These are phyloP conservation scores for Fragaria ananassa DNA, from an alignment of 306 rosid genomes.

Conservation along the genomic window DNA sequence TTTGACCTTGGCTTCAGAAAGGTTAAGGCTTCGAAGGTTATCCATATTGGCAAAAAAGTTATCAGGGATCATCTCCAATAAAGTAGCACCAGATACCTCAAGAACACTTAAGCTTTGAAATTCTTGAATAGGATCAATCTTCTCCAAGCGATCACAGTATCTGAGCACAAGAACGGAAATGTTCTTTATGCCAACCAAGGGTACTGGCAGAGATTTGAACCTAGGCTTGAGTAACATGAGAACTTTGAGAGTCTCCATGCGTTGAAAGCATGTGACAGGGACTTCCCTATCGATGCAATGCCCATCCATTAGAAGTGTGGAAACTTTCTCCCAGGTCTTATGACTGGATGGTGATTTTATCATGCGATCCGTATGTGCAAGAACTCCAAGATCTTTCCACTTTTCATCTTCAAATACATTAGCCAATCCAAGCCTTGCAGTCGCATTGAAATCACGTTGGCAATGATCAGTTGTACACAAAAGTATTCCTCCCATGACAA, in stretches of 20 bases:
- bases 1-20: slow-evolving; percentile 22
- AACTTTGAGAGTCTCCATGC: slow-evolving; percentile 3
- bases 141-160: slow-evolving; percentile 32
- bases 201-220: slow-evolving; percentile 10
- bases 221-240: slow-evolving; percentile 32
- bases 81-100: slow-evolving; percentile 38
- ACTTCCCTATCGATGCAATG: slow-evolving; percentile 15
- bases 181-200: neutral
- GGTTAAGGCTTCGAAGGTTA: slow-evolving; percentile 30
- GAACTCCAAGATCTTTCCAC: slow-evolving; percentile 26
- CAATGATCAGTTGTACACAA: neutral
- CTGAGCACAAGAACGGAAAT: slow-evolving; percentile 39
- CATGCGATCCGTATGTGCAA: slow-evolving; percentile 19
- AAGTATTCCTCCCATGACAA: slow-evolving; percentile 10
- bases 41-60: slow-evolving; percentile 1
- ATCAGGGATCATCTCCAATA: neutral
- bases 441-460: neutral
- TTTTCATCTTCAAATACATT: slow-evolving; percentile 14
- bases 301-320: slow-evolving; percentile 32
- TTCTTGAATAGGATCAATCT: neutral
- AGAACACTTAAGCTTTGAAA: slow-evolving; percentile 13
- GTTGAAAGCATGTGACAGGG: slow-evolving; percentile 9
- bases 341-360: slow-evolving; percentile 11
- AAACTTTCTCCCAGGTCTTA: slow-evolving; percentile 12
- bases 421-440: slow-evolving; percentile 29